A percentile compares a stretch with the other conserved stretches of the same genome.
phyloP scores from a whole-genome alignment of 768 basidiomycete species.

The Phaffia tasmanica region DNA sequence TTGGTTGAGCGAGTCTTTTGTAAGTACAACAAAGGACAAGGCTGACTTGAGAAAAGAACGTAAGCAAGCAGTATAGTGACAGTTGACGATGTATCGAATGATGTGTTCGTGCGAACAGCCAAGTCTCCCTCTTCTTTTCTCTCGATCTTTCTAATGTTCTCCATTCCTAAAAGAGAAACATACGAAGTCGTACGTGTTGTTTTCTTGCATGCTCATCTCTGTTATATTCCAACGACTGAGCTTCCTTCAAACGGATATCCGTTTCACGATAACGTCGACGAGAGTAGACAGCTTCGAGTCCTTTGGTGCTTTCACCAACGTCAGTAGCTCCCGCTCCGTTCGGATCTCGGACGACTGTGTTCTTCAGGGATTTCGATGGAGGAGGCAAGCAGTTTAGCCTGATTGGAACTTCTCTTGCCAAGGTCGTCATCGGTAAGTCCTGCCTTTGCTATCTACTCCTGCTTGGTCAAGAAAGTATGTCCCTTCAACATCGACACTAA shows the following conservation, averaged over 20 bases:
- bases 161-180: slow-evolving; percentile 1
- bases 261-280: too few relatives aligned
- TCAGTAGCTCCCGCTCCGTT: slow-evolving; percentile 1
- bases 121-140: too few relatives aligned
- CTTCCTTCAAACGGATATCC: neutral
- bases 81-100: too few relatives aligned
- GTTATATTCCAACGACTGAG: neutral
- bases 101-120: too few relatives aligned
- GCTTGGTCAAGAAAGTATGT: neutral
- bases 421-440: slow-evolving; percentile 8
- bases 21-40: too few relatives aligned
- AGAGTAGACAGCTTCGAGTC: neutral
- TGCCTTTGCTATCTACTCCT: neutral
- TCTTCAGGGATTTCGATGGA: slow-evolving; percentile 11
- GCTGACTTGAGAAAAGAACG: too few relatives aligned
- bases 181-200: slow-evolving; percentile 3
- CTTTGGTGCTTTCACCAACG: neutral
- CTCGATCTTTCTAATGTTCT: too few relatives aligned
- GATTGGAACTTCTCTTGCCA: neutral
- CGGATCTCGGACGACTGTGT: slow-evolving; percentile 1
- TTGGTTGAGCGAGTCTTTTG: too few relatives aligned
- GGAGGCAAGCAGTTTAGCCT: slow-evolving; percentile 7
- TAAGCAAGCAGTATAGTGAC: too few relatives aligned
- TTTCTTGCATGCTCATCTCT: neutral
- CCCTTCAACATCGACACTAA: too few relatives aligned